A percentile compares a stretch with the other conserved stretches of the same genome.
Conservation (phyloP, 441 rosid species). For the Flueggea neowawraea region DNA sequence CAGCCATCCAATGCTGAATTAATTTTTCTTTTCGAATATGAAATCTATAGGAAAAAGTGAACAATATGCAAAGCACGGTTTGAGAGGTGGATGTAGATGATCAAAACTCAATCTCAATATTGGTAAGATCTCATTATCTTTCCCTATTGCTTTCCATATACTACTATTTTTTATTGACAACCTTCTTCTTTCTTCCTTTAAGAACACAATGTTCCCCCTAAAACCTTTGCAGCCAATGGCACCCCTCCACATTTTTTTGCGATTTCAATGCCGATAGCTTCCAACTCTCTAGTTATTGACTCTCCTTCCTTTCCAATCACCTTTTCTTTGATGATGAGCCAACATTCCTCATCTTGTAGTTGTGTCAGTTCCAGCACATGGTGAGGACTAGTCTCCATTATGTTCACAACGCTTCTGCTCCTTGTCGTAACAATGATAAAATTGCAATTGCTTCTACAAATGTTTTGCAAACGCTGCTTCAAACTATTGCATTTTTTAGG, state of each 20-base stretch:
- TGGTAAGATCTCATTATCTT: background rate
- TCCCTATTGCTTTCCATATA: background rate
- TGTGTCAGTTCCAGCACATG: background rate
- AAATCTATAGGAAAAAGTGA: slow-evolving; percentile 18
- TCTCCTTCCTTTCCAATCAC: background rate
- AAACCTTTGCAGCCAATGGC: slow-evolving; percentile 21
- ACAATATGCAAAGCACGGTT: slow-evolving; percentile 19
- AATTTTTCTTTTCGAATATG: slow-evolving; percentile 1
- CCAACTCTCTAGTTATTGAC: background rate
- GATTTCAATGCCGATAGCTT: slow-evolving; percentile 18
- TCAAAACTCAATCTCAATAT: slow-evolving; percentile 15
- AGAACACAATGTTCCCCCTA: slow-evolving; percentile 14
- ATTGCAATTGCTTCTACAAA: slow-evolving; percentile 2
- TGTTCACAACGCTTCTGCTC: slow-evolving; percentile 1
- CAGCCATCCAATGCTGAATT: slow-evolving; percentile 19
- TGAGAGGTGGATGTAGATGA: slow-evolving; percentile 11
- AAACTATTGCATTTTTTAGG: slow-evolving; percentile 8
- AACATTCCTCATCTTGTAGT: slow-evolving; percentile 12
- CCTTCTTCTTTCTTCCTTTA: slow-evolving; percentile 3
- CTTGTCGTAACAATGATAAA: slow-evolving; percentile 23
- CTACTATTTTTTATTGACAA: slow-evolving; percentile 2
- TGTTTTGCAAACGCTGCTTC: background rate
- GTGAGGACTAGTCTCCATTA: background rate
- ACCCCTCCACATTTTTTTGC: slow-evolving; percentile 21
- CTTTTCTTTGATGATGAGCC: slow-evolving; percentile 16